Evolutionary conservation across 768 basidiomycete species (phyloP), one percentile per base, ranked within the genome.

Genomic region (Tylopilus rubrobrunneus): DNA sequence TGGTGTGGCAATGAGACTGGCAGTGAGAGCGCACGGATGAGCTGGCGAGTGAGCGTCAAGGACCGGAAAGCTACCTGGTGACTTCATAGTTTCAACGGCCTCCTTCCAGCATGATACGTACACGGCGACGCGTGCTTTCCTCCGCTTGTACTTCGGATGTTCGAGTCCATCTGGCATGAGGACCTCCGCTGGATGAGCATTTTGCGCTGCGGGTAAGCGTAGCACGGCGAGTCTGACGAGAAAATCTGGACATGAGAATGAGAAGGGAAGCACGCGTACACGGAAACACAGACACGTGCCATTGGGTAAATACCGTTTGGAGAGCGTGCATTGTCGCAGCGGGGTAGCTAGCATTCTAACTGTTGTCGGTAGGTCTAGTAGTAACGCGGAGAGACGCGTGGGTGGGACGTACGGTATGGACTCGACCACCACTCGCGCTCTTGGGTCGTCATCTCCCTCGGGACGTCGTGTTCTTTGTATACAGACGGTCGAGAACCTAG

Each of bases 261-360:
- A 51, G 17, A 39, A 46, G 23, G 49, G 17, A 39, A 46, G 23
- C 25, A 49, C 14, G 39, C n/a, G 21, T 34, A 45, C 50, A 17
- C 12, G 36, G 9, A 12, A 31, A 33, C 27, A 25, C 9, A n/a
- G 14, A 49, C 36, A 54, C 73, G 47, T 56, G 84, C 89, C 89
- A 36, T 67, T 71, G 6, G 89, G 89, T 21, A 88, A 56, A 60
- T 75, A 70, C 56, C 77, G 71, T 7, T 65, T 65, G 4, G 85
- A 83, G 14, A 77, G 52, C 9, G 71, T 56, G 57, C 87, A 89
- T 49, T 64, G 68, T 11, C 89, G 79, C 45, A 89, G 45, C 3
- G 87, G 87, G 27, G 79, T 79, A 6, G 81, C 73, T 6, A 91
- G 65, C 84, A 92, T 89, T 49, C 88, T 79, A 11, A 91, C 87